Base-by-base conservation (phyloP, 306 rosid genomes). In the Inga leiocalycina region DNA sequence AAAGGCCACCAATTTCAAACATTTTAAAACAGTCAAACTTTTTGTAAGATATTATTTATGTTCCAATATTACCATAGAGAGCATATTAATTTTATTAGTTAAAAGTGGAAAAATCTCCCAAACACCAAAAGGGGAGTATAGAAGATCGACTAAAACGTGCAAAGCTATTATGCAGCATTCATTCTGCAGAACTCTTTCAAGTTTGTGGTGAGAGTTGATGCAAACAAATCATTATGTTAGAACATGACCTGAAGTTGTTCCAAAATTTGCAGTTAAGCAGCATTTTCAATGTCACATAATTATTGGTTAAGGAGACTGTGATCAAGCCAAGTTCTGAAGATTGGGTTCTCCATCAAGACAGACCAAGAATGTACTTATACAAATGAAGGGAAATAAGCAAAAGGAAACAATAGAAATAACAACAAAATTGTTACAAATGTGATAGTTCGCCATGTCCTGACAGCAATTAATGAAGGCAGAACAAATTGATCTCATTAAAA, bases 401-500 rank as follows among this genome's bases (percentile, higher is more conserved):
- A 0, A 13, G 19, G 35, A 14, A 74, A 20, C 16, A 4, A 32
- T 9, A 37, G 19, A n/a, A 74, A 71, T 44, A 9, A 49, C 48
- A 78, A 27, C 30, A 20, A 48, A 68, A 86, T 44, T 35, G 59
- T 65, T 46, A 54, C 81, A 35, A 24, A 37, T 48, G 49, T 27
- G 1, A 49, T 32, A 52, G 74, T 75, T 79, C 30, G 84, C 44
- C 74, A 79, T 67, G 57, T 14, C 73, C 75, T 12, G 45, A 24
- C 41, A 77, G 79, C 81, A 77, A 77, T 49, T 43, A 76, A 75
- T 71, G 15, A 44, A 44, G 62, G 16, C 37, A 83, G 59, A 80
- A 73, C 41, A 32, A 61, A 64, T 3, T 35, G 66, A 74, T 45
- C 64, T 71, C n/a, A 34, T 32, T 34, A 49, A 56, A 84, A 62